Evolutionary conservation across 768 basidiomycete species (phyloP).

Genomic region (Lactarius sp.): DNA sequence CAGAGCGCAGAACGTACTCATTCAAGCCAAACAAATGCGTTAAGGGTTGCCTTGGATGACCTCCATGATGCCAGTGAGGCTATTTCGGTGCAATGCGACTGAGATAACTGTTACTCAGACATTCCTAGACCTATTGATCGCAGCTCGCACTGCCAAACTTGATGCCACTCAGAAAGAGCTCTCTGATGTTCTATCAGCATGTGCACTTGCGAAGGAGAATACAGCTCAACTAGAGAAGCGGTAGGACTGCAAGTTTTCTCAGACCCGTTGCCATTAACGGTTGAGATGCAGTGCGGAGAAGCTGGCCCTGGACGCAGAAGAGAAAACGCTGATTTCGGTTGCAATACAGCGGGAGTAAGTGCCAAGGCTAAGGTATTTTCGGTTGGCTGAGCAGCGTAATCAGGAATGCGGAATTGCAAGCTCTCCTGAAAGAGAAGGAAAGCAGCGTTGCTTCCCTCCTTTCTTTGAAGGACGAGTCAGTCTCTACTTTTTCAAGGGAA

Average conservation of each 20-base stretch:
- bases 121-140: slow-evolving; percentile 3
- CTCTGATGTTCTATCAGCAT: slow-evolving; percentile 6
- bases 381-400: neutral
- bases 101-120: neutral
- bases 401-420: slow-evolving; percentile 20
- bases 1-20: slow-evolving; percentile 12
- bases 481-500: neutral
- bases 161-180: slow-evolving; percentile 19
- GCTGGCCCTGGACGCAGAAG: slow-evolving; percentile 9
- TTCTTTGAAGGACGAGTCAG: slow-evolving; percentile 23
- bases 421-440: slow-evolving; percentile 19
- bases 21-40: slow-evolving; percentile 8
- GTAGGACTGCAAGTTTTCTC: neutral
- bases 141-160: slow-evolving; percentile 16
- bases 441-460: slow-evolving; percentile 2
- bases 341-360: slow-evolving; percentile 18
- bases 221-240: slow-evolving; percentile 5
- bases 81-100: neutral
- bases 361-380: neutral
- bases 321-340: slow-evolving; percentile 1
- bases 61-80: slow-evolving; percentile 20
- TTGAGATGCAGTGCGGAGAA: slow-evolving; percentile 6
- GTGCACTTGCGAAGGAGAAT: slow-evolving; percentile 13
- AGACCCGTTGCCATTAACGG: neutral
- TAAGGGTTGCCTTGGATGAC: slow-evolving; percentile 16